A percentile compares a stretch with the other conserved stretches of the same genome.
phyloP scores from a whole-genome alignment of 1,284 basidiomycete genomes.

The Anthracocystis walkeri region DNA sequence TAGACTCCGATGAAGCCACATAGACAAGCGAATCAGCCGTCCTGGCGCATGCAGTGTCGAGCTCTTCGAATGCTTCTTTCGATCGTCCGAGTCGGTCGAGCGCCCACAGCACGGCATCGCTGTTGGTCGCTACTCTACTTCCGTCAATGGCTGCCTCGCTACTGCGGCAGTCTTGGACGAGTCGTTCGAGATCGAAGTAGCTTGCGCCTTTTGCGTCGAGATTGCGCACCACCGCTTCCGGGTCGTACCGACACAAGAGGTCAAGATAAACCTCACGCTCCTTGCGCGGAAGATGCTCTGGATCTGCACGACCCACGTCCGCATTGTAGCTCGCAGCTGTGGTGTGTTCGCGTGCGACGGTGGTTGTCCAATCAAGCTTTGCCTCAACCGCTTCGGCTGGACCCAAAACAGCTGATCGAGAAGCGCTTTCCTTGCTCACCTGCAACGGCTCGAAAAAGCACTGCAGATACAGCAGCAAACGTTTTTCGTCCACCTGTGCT shows the following conservation, averaged over 20 bases:
- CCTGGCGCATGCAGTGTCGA: conserved; percentile 60
- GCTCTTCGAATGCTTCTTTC: conserved; percentile 71
- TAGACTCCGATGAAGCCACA: conserved; percentile 9
- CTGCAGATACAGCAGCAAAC: conserved; percentile 82
- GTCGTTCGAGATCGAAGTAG: conserved; percentile 76
- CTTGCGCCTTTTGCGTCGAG: conserved; percentile 76
- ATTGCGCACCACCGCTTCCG: conserved; percentile 77
- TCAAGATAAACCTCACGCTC: conserved; percentile 78
- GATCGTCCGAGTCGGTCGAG: conserved; percentile 78
- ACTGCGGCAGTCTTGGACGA: conserved; percentile 77
- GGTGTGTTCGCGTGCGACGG: background rate
- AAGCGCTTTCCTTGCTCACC: conserved; percentile 70
- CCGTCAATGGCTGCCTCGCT: conserved; percentile 20
- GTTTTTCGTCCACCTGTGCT: conserved; percentile 71
- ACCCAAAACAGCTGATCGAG: conserved; percentile 27
- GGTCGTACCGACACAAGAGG: conserved; percentile 80
- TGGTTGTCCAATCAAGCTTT: conserved; percentile 64
- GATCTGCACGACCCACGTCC: conserved; percentile 30
- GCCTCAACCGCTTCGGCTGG: conserved; percentile 7
- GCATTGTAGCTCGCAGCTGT: conserved; percentile 21
- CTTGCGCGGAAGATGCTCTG: conserved; percentile 71
- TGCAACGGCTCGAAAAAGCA: conserved; percentile 77
- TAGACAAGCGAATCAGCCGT: conserved; percentile 37
- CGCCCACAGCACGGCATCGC: conserved; percentile 86
- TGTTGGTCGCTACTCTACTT: conserved; percentile 71